Conservation (phyloP, 148 eudicot species). For the Amaranthus palmeri region DNA sequence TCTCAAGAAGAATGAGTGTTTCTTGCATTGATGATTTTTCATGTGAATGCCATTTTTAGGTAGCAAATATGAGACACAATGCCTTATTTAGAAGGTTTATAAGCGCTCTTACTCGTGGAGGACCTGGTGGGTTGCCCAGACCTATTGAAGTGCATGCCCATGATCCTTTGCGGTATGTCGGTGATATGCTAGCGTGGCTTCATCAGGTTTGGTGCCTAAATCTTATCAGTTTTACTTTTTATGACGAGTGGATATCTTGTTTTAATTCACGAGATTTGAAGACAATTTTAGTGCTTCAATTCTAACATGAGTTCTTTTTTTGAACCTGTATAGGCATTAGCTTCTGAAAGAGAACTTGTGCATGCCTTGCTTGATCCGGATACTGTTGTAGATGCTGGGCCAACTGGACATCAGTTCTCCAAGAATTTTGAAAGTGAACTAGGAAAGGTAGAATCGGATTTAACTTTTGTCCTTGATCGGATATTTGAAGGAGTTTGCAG, state of each 20-base stretch:
- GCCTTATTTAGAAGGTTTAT: conserved; percentile 94
- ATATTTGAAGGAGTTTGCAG: conserved; percentile 98
- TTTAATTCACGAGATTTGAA: background rate
- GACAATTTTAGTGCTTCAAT: background rate
- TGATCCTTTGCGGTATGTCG: conserved; percentile 96
- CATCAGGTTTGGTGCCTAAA: conserved; percentile 63
- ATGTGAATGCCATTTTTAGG: conserved; percentile 32
- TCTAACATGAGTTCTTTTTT: background rate
- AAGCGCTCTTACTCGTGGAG: conserved; percentile 98
- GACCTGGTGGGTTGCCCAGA: conserved; percentile 98
- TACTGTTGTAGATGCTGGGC: conserved; percentile 68
- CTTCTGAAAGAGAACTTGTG: conserved; percentile 98
- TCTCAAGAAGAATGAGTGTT: background rate
- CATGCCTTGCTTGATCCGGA: conserved; percentile 92
- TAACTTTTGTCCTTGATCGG: conserved; percentile 94
- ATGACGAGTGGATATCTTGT: background rate
- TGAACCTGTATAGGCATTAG: conserved; percentile 61
- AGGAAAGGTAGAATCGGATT: conserved; percentile 74
- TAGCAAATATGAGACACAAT: conserved; percentile 96
- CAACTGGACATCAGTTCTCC: conserved; percentile 64
- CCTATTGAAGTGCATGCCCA: conserved; percentile 99
- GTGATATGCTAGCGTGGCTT: conserved; percentile 97
- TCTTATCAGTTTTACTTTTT: background rate
- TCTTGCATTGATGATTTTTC: background rate
- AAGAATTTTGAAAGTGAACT: conserved; percentile 44